These are phyloP conservation scores for Colletotrichum coccodes DNA, from an alignment of 2,329 filamentous ascomycete species.

Conservation along the genomic window DNA sequence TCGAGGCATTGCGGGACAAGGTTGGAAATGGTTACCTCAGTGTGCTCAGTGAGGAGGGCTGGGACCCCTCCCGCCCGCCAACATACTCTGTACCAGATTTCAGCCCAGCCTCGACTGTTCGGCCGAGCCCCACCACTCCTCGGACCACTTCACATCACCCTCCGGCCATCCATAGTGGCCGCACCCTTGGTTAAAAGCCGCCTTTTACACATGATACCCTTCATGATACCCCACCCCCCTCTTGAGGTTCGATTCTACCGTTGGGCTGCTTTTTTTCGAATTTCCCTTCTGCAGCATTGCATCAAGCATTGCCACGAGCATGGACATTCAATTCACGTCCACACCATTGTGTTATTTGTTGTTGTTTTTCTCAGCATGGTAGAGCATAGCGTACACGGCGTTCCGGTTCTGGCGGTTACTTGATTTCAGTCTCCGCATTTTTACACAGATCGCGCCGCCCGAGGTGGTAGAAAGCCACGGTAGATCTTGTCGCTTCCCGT, in stretches of 20 bases:
- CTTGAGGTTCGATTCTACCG: conserved; percentile 31
- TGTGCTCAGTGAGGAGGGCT: conserved; percentile 82
- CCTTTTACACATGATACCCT: conserved; percentile 34
- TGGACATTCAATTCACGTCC: conserved; percentile 25
- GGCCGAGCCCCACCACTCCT: conserved; percentile 46
- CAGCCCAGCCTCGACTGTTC: conserved; percentile 47
- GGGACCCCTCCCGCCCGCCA: conserved; percentile 57
- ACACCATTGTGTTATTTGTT: conserved; percentile 30
- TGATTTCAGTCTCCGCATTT: conserved; percentile 34
- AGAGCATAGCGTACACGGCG: conserved; percentile 54
- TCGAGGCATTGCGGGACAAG: conserved; percentile 86
- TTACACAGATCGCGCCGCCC: conserved; percentile 24
- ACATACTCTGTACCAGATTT: conserved; percentile 52
- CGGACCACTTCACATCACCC: conserved; percentile 45
- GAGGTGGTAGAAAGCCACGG: conserved; percentile 28
- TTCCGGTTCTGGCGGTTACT: conserved; percentile 39
- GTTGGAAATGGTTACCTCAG: conserved; percentile 90
- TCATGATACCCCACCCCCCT: conserved; percentile 37
- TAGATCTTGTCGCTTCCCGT: conserved; percentile 31
- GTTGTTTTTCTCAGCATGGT: conserved; percentile 40
- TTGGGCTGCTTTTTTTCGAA: conserved; percentile 27
- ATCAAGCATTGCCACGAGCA: conserved; percentile 28
- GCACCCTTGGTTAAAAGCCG: conserved; percentile 56
- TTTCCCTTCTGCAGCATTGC: conserved; percentile 26
- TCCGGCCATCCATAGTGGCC: conserved; percentile 64